These are phyloP conservation scores for Naegleria fowleri DNA, from an alignment of 208 protist genomes.

Conservation along the genomic window DNA sequence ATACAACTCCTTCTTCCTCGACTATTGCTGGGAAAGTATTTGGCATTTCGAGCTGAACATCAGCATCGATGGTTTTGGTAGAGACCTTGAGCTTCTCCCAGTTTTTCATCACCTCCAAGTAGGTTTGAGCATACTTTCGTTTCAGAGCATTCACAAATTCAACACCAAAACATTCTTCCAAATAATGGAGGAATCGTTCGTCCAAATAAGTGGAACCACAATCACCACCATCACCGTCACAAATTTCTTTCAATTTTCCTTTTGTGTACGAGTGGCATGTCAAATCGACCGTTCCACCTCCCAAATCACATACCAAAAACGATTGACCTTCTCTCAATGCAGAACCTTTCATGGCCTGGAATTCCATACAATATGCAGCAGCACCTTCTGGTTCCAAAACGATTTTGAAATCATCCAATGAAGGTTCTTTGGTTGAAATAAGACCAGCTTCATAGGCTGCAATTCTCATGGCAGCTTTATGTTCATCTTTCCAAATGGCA, in stretches of 20 bases:
- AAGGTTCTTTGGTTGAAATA: background rate
- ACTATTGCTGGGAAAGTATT: background rate
- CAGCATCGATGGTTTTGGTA: background rate
- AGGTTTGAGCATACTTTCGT: background rate
- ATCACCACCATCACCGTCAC: background rate
- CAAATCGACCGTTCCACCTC: constrained; percentile 9
- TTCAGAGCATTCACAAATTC: background rate
- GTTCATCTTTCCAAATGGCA: background rate
- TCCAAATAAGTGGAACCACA: background rate
- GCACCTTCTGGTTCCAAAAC: constrained; percentile 15
- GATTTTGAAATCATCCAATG: background rate
- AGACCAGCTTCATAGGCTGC: background rate
- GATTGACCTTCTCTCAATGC: background rate
- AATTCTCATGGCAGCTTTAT: background rate
- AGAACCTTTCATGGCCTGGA: no score
- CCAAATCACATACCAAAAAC: background rate
- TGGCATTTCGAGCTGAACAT: background rate
- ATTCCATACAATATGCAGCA: background rate
- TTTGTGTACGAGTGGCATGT: background rate
- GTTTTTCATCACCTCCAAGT: background rate
- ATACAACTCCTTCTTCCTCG: background rate
- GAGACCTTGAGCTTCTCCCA: background rate
- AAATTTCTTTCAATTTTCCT: background rate
- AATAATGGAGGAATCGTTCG: background rate
- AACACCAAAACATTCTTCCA: background rate